Evolutionary conservation across 371 early-diverging fungal genomes (phyloP).

Genomic region (Nematocida major): DNA sequence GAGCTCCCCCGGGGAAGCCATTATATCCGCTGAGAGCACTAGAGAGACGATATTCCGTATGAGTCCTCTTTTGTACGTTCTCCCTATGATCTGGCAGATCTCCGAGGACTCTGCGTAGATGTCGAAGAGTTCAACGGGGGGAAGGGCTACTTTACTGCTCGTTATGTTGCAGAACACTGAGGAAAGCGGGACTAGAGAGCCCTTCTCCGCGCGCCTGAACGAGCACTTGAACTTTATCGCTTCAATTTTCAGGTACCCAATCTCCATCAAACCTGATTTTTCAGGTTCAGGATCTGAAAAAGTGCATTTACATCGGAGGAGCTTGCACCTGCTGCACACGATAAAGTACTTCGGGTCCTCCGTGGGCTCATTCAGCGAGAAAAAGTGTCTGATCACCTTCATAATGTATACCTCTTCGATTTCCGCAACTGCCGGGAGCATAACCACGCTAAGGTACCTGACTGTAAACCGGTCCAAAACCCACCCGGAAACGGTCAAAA

Average conservation of each 20-base stretch:
- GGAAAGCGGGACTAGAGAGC: slow-evolving; percentile 37
- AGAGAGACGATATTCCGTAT: slow-evolving; percentile 42
- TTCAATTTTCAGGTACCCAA: slow-evolving; percentile 36
- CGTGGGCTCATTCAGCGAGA: slow-evolving; percentile 9
- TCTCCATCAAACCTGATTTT: not conserved
- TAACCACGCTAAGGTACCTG: slow-evolving; percentile 36
- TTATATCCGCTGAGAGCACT: slow-evolving; percentile 39
- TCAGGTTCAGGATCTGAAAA: not conserved
- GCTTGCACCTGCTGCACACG: slow-evolving; percentile 22
- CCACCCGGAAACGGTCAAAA: slow-evolving; percentile 37
- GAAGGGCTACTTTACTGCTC: slow-evolving; percentile 44
- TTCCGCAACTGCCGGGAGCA: slow-evolving; percentile 19
- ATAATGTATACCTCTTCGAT: slow-evolving; percentile 47
- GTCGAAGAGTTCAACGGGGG: slow-evolving; percentile 23
- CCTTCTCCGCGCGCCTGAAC: slow-evolving; percentile 8
- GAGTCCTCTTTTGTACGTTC: slow-evolving; percentile 38
- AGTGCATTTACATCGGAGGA: slow-evolving; percentile 28
- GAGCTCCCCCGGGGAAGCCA: slow-evolving; percentile 45
- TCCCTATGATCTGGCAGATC: slow-evolving; percentile 17
- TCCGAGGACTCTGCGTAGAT: slow-evolving; percentile 17
- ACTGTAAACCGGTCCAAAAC: not conserved
- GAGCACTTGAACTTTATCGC: slow-evolving; percentile 42
- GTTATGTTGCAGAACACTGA: slow-evolving; percentile 47
- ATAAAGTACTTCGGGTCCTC: slow-evolving; percentile 53
- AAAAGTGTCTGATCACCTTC: slow-evolving; percentile 34